These are phyloP conservation scores for Tolypocladium endophyticum DNA, from an alignment of 2,329 filamentous ascomycete genomes.

Conservation along the genomic window DNA sequence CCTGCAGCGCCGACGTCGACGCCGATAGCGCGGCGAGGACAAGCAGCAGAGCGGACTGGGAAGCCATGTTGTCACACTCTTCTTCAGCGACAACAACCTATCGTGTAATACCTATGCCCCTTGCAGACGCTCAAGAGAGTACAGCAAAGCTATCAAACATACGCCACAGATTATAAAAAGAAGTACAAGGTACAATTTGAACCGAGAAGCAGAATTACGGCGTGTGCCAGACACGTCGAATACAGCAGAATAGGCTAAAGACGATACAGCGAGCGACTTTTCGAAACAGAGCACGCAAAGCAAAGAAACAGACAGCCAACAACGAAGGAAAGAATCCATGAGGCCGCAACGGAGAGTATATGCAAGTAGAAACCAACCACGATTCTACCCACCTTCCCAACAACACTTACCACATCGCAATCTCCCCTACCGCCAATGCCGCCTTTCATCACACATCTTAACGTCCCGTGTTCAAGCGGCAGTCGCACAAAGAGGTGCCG, in stretches of 20 bases:
- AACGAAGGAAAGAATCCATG: background rate
- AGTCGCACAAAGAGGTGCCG: background rate
- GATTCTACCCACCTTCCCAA: background rate
- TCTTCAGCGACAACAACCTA: too few relatives aligned
- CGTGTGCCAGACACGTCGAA: background rate
- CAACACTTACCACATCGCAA: too few relatives aligned
- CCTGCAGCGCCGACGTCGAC: constrained; percentile 30
- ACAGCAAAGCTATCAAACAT: background rate
- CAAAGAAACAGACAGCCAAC: background rate
- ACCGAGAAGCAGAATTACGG: background rate
- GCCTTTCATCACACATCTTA: background rate
- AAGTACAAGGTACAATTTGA: too few relatives aligned
- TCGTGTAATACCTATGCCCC: background rate
- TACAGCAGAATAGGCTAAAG: background rate
- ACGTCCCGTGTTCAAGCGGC: background rate
- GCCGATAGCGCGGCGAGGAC: background rate
- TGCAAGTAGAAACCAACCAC: background rate
- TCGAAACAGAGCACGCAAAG: background rate
- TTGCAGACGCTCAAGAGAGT: background rate
- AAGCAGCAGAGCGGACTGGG: background rate
- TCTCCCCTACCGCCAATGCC: too few relatives aligned
- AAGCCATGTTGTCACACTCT: background rate
- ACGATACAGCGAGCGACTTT: background rate
- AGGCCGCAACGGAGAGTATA: background rate
- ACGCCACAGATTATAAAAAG: background rate